Conservation (phyloP, 2,329 filamentous ascomycete genomes). For the Hirsutella thompsonii region DNA sequence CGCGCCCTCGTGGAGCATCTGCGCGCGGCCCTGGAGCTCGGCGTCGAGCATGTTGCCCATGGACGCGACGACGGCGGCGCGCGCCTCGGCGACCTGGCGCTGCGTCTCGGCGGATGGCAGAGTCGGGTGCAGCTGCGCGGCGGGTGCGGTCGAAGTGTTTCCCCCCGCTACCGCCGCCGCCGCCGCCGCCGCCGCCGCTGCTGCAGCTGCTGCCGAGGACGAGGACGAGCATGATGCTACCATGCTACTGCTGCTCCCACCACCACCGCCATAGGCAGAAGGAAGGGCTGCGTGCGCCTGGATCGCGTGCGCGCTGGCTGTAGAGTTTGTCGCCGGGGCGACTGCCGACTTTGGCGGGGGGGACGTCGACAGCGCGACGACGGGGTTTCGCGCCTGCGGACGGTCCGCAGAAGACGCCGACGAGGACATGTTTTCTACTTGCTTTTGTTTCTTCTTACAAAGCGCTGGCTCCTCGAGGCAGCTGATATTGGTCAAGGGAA, state of each 20-base stretch:
- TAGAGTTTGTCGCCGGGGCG: background rate
- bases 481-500: too few relatives aligned
- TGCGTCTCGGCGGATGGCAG: conserved; percentile 29
- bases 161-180: too few relatives aligned
- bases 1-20: conserved; percentile 56
- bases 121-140: conserved; percentile 16
- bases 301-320: background rate
- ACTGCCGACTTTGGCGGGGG: background rate
- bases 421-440: background rate
- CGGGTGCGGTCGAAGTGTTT: too few relatives aligned
- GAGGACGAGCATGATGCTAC: too few relatives aligned
- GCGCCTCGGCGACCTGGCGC: conserved; percentile 41
- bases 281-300: background rate
- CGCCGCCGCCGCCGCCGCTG: too few relatives aligned
- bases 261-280: too few relatives aligned
- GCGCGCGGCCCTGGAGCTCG: conserved; percentile 52
- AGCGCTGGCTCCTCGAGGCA: too few relatives aligned
- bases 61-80: conserved; percentile 44
- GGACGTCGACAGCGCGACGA: background rate
- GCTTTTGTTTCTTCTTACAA: too few relatives aligned
- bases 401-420: background rate
- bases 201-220: too few relatives aligned
- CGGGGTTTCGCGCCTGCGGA: background rate
- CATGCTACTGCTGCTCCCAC: too few relatives aligned
- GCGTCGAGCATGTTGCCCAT: conserved; percentile 59